Conservation (phyloP, 2,329 filamentous ascomycete species). For the Colletotrichum australisinense region DNA sequence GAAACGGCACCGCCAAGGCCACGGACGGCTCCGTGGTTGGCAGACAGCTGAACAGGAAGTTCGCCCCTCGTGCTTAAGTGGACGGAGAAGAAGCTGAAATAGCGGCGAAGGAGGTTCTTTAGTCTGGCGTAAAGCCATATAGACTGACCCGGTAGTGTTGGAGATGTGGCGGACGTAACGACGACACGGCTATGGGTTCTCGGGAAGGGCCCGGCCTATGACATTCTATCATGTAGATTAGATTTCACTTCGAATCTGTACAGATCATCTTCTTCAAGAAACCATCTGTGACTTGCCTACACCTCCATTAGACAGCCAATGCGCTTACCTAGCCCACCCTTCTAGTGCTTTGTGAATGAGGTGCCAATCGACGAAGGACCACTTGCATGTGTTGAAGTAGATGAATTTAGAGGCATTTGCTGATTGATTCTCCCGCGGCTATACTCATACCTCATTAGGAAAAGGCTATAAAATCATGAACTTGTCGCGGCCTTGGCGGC, state of each 20-base stretch:
- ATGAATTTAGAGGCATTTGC: neutral
- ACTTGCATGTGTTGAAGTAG: neutral
- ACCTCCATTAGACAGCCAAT: neutral
- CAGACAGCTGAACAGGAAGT: conserved; percentile 25
- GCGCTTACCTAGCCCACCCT: neutral
- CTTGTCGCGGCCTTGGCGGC: conserved; percentile 47
- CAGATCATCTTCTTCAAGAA: neutral
- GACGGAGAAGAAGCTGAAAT: neutral
- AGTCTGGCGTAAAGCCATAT: neutral
- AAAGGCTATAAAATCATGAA: neutral
- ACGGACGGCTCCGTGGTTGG: conserved; percentile 2
- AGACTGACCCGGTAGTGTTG: neutral
- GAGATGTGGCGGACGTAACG: neutral
- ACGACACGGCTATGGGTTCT: neutral
- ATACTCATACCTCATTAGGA: neutral
- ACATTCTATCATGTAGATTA: conserved; percentile 17
- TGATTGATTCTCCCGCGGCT: neutral
- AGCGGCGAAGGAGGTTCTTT: too few relatives aligned
- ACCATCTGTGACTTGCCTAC: neutral
- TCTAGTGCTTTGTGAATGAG: neutral
- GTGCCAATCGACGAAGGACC: neutral
- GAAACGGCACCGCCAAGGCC: conserved; percentile 29
- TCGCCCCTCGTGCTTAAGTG: conserved; percentile 1
- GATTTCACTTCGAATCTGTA: neutral
- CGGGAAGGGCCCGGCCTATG: neutral